Conservation (phyloP, 2,329 filamentous ascomycete genomes). For the Pyricularia sp. region DNA sequence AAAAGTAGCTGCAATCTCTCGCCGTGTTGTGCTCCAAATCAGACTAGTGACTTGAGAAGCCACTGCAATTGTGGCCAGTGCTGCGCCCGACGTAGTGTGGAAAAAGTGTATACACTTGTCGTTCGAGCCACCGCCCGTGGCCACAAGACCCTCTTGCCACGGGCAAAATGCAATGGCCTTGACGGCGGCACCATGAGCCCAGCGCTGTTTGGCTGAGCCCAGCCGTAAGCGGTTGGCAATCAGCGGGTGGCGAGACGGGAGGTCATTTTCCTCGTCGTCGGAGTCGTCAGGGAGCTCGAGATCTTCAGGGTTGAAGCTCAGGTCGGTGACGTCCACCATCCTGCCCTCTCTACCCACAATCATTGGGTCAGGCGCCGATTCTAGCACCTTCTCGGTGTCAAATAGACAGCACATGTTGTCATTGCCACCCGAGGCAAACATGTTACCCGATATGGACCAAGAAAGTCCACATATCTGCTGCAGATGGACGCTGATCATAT, state of each 20-base stretch:
- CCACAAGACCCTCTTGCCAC: constrained; percentile 77
- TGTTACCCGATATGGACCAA: constrained; percentile 64
- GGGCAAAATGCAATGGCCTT: constrained; percentile 97
- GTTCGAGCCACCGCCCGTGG: constrained; percentile 85
- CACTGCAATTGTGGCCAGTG: constrained; percentile 81
- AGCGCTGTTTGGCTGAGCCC: constrained; percentile 55
- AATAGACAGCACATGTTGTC: constrained; percentile 84
- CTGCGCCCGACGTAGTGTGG: constrained; percentile 70
- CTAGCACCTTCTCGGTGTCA: constrained; percentile 47
- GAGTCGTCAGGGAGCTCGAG: background rate
- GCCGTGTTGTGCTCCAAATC: constrained; percentile 74
- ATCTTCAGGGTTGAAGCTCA: background rate
- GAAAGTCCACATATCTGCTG: constrained; percentile 91
- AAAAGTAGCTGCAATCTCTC: constrained; percentile 87
- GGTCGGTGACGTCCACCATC: background rate
- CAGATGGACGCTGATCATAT: constrained; percentile 62
- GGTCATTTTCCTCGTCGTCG: background rate
- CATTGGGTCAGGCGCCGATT: background rate
- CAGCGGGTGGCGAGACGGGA: background rate
- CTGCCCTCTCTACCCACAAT: background rate
- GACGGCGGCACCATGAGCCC: constrained; percentile 73
- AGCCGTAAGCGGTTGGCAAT: constrained; percentile 24
- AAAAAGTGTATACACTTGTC: constrained; percentile 96
- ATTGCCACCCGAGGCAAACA: constrained; percentile 82
- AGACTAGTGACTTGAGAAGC: constrained; percentile 87